Base-by-base conservation (phyloP, 345 rosid species). In the Corchorus olitorius region DNA sequence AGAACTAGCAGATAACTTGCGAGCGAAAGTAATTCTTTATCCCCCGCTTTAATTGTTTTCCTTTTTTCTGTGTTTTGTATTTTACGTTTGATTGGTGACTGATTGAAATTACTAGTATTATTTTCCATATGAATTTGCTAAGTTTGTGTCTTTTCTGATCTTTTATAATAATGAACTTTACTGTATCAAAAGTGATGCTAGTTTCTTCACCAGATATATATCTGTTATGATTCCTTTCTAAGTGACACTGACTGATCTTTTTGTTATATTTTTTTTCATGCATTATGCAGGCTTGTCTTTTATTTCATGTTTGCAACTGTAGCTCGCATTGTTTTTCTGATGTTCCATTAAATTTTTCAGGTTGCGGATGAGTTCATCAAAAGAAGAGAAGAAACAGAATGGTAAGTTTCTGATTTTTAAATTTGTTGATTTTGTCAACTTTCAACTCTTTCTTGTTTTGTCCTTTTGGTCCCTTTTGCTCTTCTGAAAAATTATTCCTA, bases 341-440 rank as follows among this genome's bases (percentile, higher is more conserved):
- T 76, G 62, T 22, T 65, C 50, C 73, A 67, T 60, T 76, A 55
- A 76, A 75, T 75, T 81, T 86, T 80, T 73, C 89, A 96, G 99
- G 97, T 93, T 80, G 98, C 94, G 5, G 94, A 93, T 78, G 99
- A 96, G 82, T 96, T 96, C 86, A 84, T 93, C 80, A 92, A 85
- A 77, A 89, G 98, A 89, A 89, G 97, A 78, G 81, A 89, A 77
- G 97, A 93, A 82, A 79, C 99, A 48, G 98, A 96, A 83, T 96
- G 99, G 99, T 90, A 71, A 79, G 78, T 35, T 70, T 74, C 59
- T 75, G 41, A 50, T 60, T 61, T 72, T 12, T 50, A 7, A 56
- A 3, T 33, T 35, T 8, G 73, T 9, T 17, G 43, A 16, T 60
- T 75, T 63, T 73, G 49, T 46, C 59, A 35, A 53, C 49, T 37